Base-by-base conservation (phyloP, 179 eudicot species). In the Nepenthes alata region DNA sequence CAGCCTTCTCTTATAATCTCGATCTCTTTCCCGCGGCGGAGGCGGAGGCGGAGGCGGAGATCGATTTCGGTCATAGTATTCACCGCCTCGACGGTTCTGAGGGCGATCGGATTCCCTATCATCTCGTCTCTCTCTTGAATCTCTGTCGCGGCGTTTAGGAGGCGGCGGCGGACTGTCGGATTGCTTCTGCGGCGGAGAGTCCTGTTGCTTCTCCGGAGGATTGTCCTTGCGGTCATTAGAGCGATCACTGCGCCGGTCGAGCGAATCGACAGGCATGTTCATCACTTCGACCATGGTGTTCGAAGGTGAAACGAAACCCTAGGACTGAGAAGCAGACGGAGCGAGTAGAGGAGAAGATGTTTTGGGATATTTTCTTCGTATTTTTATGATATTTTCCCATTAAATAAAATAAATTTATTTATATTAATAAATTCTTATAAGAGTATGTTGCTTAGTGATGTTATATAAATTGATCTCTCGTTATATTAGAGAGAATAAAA, bases 241-340 rank as follows among this genome's bases (percentile, higher is more conserved):
- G 53, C 68, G 61, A 12, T 80, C 83, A 5, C 66, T 80, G 38
- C 61, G 76, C 16, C 70, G 74, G 47, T 82, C 83, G 14, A 72
- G 37, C 37, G 79, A 62, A 12, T 84, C 90, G 54, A 63, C 82
- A 36, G 93, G 67, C 62, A 86, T 59, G 80, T 77, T 72, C 72
- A 83, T 70, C 11, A 80, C 91, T 74, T 87, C 91, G 36, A 89
- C 84, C 97, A 87, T 89, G 78, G 51, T 8, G 60, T n/a, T n/a
- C 15, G 57, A 34, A 3, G 68, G 61, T 6, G 62, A 51, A 49
- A 8, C 5, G 58, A 44, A 66, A 76, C 75, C 79, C 83, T 81
- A 58, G 35, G 35, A 25, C 65, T 25, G 38, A 34, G 9, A 13
- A 11, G 13, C 37, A 2, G 2, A 34, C 12, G 4, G 37, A 11